Evolutionary conservation across 306 rosid genomes (phyloP).

Genomic region (Rosa multiflora): DNA sequence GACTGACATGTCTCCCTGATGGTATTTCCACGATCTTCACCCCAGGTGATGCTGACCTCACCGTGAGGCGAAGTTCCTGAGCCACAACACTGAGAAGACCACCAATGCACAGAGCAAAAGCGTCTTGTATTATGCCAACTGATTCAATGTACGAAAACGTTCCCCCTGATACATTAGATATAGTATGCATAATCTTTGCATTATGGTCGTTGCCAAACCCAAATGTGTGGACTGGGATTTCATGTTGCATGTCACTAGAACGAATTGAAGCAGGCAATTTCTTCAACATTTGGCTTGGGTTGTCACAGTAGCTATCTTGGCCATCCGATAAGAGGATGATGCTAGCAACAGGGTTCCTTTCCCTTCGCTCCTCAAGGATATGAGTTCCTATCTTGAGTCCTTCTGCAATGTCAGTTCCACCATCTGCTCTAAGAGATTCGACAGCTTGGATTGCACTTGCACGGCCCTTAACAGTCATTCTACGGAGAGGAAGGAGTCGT

Average conservation of each 20-base stretch:
- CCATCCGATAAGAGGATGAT: constrained; percentile 42
- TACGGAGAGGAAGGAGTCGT: constrained; percentile 28
- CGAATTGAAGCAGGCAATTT: background rate
- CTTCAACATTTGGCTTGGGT: background rate
- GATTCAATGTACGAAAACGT: constrained; percentile 20
- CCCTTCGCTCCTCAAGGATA: constrained; percentile 34
- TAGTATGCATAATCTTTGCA: background rate
- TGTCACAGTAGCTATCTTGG: background rate
- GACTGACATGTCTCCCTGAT: constrained; percentile 5
- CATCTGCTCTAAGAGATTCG: too few relatives aligned
- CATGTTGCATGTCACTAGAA: background rate
- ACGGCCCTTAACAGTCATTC: constrained; percentile 23
- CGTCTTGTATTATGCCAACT: constrained; percentile 18
- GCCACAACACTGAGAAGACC: constrained; percentile 42
- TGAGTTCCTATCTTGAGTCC: constrained; percentile 25
- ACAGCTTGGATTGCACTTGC: too few relatives aligned
- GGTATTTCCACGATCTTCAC: constrained; percentile 11
- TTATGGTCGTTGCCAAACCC: constrained; percentile 34
- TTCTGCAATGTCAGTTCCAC: too few relatives aligned
- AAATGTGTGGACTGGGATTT: constrained; percentile 31
- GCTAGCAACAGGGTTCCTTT: constrained; percentile 23
- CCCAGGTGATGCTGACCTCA: constrained; percentile 20
- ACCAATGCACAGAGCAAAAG: constrained; percentile 35
- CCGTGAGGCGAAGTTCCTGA: constrained; percentile 31
- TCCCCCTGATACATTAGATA: constrained; percentile 29